A percentile compares a stretch with the other conserved stretches of the same genome.
phyloP scores from a whole-genome alignment of 2,329 filamentous ascomycete genomes.

The Apiospora aurea region DNA sequence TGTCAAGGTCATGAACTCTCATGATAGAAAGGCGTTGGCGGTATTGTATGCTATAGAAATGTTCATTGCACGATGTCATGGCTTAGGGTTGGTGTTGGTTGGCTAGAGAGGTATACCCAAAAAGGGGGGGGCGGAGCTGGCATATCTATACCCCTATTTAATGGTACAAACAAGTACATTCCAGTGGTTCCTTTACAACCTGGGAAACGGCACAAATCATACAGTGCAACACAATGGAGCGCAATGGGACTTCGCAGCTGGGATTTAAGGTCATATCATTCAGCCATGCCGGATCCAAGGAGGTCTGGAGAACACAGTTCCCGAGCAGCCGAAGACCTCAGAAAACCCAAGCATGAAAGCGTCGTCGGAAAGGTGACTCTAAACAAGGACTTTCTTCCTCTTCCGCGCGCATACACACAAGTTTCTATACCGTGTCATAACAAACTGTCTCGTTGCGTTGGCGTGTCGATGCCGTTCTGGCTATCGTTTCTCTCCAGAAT shows the following conservation, averaged over 20 bases:
- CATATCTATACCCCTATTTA: slow-evolving; percentile 19
- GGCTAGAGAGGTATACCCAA: slow-evolving; percentile 7
- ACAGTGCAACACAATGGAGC: neutral
- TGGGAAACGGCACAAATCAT: neutral
- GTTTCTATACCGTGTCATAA: slow-evolving; percentile 10
- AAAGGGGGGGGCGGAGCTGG: neutral
- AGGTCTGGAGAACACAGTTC: slow-evolving; percentile 32
- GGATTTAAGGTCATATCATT: slow-evolving; percentile 30
- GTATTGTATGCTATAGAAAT: slow-evolving; percentile 29
- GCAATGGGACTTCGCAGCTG: neutral
- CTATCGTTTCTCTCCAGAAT: neutral
- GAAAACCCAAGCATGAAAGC: slow-evolving; percentile 31
- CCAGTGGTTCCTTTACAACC: neutral
- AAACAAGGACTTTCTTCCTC: slow-evolving; percentile 28
- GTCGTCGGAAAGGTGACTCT: slow-evolving; percentile 34
- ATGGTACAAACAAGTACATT: neutral
- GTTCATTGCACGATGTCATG: slow-evolving; percentile 6
- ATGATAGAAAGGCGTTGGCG: slow-evolving; percentile 27
- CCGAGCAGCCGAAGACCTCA: slow-evolving; percentile 28
- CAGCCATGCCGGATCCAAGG: slow-evolving; percentile 45
- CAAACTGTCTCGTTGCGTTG: slow-evolving; percentile 4
- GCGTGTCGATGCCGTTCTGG: neutral
- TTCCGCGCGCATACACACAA: slow-evolving; percentile 27
- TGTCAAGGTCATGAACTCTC: slow-evolving; percentile 1
- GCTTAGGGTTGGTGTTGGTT: neutral